phyloP scores from a whole-genome alignment of 2,329 filamentous ascomycete genomes.

The Aspergillus pseudoglaucus region DNA sequence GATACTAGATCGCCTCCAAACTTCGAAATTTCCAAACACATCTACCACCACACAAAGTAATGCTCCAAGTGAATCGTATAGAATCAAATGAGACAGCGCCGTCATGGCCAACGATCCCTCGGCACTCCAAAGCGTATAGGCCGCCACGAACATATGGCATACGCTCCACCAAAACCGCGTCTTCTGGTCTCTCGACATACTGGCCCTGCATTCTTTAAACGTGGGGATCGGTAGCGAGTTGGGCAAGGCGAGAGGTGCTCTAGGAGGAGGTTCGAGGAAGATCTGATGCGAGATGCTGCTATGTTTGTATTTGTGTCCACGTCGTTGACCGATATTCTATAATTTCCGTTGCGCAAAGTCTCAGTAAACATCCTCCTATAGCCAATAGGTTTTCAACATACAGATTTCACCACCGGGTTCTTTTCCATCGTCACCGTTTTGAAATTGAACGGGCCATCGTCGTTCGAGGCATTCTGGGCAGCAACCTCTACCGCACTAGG shows the following conservation, averaged over 20 bases:
- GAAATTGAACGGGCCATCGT: constrained; percentile 77
- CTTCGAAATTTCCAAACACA: constrained; percentile 91
- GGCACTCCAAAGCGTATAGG: constrained; percentile 77
- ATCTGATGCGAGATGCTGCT: constrained; percentile 95
- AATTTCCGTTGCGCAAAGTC: constrained; percentile 5
- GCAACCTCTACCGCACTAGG: constrained; percentile 24
- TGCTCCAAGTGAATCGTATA: constrained; percentile 91
- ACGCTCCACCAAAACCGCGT: constrained; percentile 80
- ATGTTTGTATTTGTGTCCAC: constrained; percentile 97
- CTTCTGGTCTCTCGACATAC: constrained; percentile 84
- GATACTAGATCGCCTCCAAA: constrained; percentile 89
- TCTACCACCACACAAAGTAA: constrained; percentile 88
- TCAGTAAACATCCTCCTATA: background rate
- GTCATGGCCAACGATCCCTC: constrained; percentile 85
- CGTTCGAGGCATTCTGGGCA: constrained; percentile 22
- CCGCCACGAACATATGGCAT: constrained; percentile 76
- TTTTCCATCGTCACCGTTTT: constrained; percentile 73
- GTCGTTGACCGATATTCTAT: constrained; percentile 81
- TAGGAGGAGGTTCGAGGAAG: constrained; percentile 82
- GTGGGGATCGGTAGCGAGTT: constrained; percentile 90
- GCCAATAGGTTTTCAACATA: constrained; percentile 26
- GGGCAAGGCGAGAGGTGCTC: constrained; percentile 80
- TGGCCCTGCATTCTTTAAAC: constrained; percentile 75
- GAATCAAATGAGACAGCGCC: constrained; percentile 82
- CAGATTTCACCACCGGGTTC: constrained; percentile 65